Percentiles rank a stretch among this genome's conserved stretches.
These are phyloP conservation scores for Talaromyces sp. DNA, from an alignment of 2,329 filamentous ascomycete genomes.

Conservation along the genomic window DNA sequence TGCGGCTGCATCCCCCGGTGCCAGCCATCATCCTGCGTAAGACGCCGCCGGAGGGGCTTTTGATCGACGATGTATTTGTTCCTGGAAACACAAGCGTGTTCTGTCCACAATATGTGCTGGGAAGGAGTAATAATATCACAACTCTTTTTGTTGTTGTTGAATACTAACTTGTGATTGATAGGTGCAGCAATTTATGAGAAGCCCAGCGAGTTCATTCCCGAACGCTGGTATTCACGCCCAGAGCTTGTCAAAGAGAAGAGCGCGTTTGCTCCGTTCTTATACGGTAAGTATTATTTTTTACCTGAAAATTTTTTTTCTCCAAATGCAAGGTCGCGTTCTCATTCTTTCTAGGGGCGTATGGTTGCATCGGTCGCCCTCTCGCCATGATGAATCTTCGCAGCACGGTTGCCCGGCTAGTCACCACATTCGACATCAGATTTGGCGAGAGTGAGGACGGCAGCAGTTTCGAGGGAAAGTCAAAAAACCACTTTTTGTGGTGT, in stretches of 20 bases:
- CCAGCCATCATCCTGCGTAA: conserved; percentile 36
- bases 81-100: conserved; percentile 21
- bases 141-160: not conserved
- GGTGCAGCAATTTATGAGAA: conserved; percentile 22
- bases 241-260: conserved; percentile 28
- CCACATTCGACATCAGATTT: conserved; percentile 31
- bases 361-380: conserved; percentile 34
- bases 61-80: conserved; percentile 29
- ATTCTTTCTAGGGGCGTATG: conserved; percentile 21
- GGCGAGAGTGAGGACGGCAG: conserved; percentile 29
- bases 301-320: not conserved
- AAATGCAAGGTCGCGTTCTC: not conserved
- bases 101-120: conserved; percentile 19
- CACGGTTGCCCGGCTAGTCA: conserved; percentile 28
- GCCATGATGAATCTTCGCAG: conserved; percentile 33
- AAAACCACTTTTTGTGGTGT: conserved; percentile 33
- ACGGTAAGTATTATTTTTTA: conserved; percentile 16
- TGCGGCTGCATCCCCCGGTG: conserved; percentile 39
- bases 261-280: conserved; percentile 31
- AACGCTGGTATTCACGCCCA: conserved; percentile 31
- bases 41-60: conserved; percentile 31
- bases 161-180: conserved; percentile 5
- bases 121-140: conserved; percentile 18
- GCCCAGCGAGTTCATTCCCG: conserved; percentile 26
- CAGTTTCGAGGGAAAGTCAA: conserved; percentile 25